A percentile compares a stretch with the other conserved stretches of the same genome.
phyloP scores from a whole-genome alignment of 177 flowering plant genomes.

The Tripterygium wilfordii region DNA sequence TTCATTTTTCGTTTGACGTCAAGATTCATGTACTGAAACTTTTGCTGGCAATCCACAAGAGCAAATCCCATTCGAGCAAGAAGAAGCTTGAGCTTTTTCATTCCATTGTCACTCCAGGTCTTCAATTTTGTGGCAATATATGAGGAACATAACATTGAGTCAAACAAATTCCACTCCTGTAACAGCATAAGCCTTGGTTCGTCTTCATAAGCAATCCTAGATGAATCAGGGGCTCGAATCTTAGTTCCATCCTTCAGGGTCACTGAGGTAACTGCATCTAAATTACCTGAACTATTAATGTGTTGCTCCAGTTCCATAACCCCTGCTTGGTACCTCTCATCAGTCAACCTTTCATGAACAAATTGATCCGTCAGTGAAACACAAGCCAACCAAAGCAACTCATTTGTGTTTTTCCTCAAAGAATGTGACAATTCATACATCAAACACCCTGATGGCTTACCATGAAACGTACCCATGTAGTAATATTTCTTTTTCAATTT shows the following conservation, averaged over 20 bases:
- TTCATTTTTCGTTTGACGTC: constrained; percentile 92
- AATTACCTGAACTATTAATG: constrained; percentile 75
- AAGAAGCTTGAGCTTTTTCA: constrained; percentile 83
- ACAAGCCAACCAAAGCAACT: constrained; percentile 95
- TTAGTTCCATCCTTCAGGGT: constrained; percentile 93
- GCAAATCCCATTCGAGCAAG: constrained; percentile 95
- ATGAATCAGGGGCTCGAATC: constrained; percentile 74
- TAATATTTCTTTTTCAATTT: constrained; percentile 73
- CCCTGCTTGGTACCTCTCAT: constrained; percentile 86
- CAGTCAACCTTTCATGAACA: constrained; percentile 83
- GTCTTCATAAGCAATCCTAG: constrained; percentile 84
- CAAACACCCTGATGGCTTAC: constrained; percentile 88
- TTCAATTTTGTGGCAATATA: constrained; percentile 85
- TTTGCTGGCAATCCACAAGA: constrained; percentile 88
- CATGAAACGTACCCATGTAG: constrained; percentile 83
- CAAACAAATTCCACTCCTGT: constrained; percentile 91
- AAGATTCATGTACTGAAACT: constrained; percentile 80
- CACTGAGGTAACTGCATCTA: constrained; percentile 69
- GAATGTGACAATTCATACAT: constrained; percentile 80
- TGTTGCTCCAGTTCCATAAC: constrained; percentile 97
- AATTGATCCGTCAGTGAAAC: constrained; percentile 94
- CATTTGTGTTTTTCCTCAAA: constrained; percentile 81
- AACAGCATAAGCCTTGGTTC: constrained; percentile 88
- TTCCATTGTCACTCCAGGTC: constrained; percentile 96
- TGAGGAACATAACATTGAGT: constrained; percentile 95